Base-by-base conservation (phyloP, 176 grass and related monocot species). In the Carex scoparia region DNA sequence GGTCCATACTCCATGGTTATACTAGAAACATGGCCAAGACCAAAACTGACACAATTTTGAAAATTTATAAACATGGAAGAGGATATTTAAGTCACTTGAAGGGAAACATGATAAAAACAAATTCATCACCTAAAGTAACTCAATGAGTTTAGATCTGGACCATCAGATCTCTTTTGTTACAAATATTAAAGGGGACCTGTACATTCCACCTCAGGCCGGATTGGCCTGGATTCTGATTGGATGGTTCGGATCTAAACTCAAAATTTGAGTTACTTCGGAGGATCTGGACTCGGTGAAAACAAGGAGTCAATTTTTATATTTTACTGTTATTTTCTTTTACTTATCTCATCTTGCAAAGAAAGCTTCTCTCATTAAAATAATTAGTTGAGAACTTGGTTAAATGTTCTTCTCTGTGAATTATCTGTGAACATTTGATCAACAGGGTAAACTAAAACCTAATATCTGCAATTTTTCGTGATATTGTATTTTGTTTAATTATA, bases 401-500 rank as follows among this genome's bases (percentile, higher is more conserved):
- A 66, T 66, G 28, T 31, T 65, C 3, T 65, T 65, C 63, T 10
- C 7, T 31, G 11, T 65, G 63, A 65, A 32, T 65, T 32, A 65
- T 65, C 11, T 66, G 8, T 11, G 10, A 67, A 14, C 64, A 67
- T 30, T 33, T 67, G 3, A 67, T 67, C 31, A 10, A 67, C 64
- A 67, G 64, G 28, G 30, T 67, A 75, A 75, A 75, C 28, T 81
- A 81, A 61, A 81, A 81, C 60, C 57, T 81, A 38, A 33, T 28
- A 46, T 81, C 18, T 46, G 55, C 33, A 81, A 37, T 44, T 62
- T 80, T 67, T 78, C 5, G 23, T 86, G 12, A 79, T 85, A 16
- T 60, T 85, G 27, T 73, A 57, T 10, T 32, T 37, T 79, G 12
- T 76, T 28, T 78, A 83, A 64, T 64, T 51, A 27, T 89, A 99